Base-by-base conservation (phyloP, 148 eudicot species). In the Hydrangea macrophylla region DNA sequence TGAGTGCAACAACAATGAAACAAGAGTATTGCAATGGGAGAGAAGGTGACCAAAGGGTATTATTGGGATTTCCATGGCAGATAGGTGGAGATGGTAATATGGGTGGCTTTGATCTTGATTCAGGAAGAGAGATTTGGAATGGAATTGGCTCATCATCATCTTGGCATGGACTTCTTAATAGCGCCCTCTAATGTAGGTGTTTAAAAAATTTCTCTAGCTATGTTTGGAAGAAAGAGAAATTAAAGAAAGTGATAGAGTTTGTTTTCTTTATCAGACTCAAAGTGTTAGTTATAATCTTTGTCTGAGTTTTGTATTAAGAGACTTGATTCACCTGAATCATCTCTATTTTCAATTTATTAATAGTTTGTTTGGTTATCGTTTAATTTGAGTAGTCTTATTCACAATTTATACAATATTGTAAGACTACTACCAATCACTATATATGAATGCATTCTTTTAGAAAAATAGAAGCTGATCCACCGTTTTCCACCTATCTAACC, bases 41-140 rank as follows among this genome's bases (percentile, higher is more conserved):
- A 20, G 73, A 67, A 30, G 82, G 69, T 10, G 82, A 74, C 4
- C 69, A 65, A 7, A 75, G 84, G 61, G 81, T 77, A 2, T 55
- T 84, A 18, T 84, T 82, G 82, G 89, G 89, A 20, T 81, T 81
- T 20, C 89, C 89, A 66, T 85, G 92, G 92, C 92, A 85, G 73
- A 50, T 68, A 48, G 72, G 30, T 56, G 83, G 81, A 45, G 81
- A 80, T 45, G 79, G 69, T 24, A 75, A 62, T 58, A 48, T 67
- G 71, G 78, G 60, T 33, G 67, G 55, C n/a, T n/a, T n/a, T 69
- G 79, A 71, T 63, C 33, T 71, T 59, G 79, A 70, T 67, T 59
- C 76, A 62, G 78, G 79, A 36, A 77, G 82, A 63, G 81, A 73
- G 54, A 78, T 71, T 44, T 81, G 90, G 83, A 85, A 83, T 76